Evolutionary conservation across 176 grass and related monocot species (phyloP).

Genomic region (Triticum urartu): DNA sequence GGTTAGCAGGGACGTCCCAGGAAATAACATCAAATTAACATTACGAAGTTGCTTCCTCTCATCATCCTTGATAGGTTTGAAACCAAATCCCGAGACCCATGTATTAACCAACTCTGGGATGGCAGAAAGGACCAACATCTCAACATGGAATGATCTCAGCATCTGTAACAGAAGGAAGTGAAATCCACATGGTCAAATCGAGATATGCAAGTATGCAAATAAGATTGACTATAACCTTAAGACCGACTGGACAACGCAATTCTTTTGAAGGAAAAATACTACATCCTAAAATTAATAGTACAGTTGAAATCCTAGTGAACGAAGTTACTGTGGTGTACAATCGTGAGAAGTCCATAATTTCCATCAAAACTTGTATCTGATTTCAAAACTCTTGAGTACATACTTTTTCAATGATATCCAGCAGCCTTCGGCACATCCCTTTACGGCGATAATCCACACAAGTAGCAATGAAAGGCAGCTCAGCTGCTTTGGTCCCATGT

Average conservation of each 20-base stretch:
- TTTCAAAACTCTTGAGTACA: not conserved
- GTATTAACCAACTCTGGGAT: conserved; percentile 90
- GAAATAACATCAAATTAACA: conserved; percentile 93
- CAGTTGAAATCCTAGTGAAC: not conserved
- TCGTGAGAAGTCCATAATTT: conserved; percentile 20
- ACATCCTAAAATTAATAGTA: not conserved
- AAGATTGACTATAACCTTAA: not conserved
- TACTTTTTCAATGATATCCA: conserved; percentile 87
- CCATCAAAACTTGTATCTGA: conserved; percentile 22
- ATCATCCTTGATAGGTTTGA: conserved; percentile 74
- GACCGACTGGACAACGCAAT: not conserved
- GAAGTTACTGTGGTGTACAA: not conserved
- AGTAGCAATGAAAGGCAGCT: conserved; percentile 88
- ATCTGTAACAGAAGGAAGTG: conserved; percentile 53
- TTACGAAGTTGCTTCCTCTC: conserved; percentile 70
- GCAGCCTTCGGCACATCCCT: conserved; percentile 82
- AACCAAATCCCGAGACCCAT: conserved; percentile 92
- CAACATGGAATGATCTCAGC: conserved; percentile 77
- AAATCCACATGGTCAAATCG: conserved; percentile 27
- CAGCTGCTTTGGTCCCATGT: conserved; percentile 85
- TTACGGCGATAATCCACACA: conserved; percentile 68
- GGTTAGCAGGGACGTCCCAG: conserved; percentile 71
- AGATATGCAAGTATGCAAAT: conserved; percentile 31
- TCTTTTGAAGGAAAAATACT: conserved; percentile 28
- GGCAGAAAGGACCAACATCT: conserved; percentile 86